phyloP scores from a whole-genome alignment of 345 rosid species.

The Conringia planisiliqua region DNA sequence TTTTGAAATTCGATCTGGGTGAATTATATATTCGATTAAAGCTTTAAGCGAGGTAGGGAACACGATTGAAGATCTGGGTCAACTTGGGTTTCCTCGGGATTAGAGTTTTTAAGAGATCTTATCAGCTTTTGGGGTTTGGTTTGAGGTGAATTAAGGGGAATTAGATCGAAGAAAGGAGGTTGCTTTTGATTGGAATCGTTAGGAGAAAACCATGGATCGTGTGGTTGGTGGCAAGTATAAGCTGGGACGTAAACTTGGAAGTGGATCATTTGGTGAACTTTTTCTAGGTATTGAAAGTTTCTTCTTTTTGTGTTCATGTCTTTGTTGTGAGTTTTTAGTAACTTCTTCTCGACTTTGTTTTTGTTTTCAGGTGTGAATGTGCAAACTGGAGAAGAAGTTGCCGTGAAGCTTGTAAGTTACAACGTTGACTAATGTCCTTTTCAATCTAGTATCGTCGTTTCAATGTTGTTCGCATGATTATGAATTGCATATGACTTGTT shows the following conservation, averaged over 20 bases:
- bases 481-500: not conserved
- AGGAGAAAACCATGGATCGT: constrained; percentile 51
- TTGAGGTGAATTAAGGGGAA: not conserved
- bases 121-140: not conserved
- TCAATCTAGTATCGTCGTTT: not conserved
- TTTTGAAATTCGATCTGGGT: constrained; percentile 13
- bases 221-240: constrained; percentile 88
- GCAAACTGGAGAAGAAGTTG: constrained; percentile 92
- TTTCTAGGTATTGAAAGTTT: constrained; percentile 55
- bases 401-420: constrained; percentile 74
- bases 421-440: not conserved
- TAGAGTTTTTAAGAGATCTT: constrained; percentile 2
- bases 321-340: not conserved
- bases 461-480: not conserved
- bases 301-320: not conserved
- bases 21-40: not conserved
- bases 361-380: constrained; percentile 61
- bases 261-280: constrained; percentile 98
- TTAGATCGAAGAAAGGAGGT: constrained; percentile 6
- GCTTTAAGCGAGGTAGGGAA: not conserved
- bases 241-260: constrained; percentile 92
- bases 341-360: not conserved
- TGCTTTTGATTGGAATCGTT: constrained; percentile 2
- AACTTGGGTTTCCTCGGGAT: constrained; percentile 13
- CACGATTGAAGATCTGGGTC: constrained; percentile 27